Evolutionary conservation across 192 early-diverging fungal genomes (phyloP).

Genomic region (Powellomyces hirtus): DNA sequence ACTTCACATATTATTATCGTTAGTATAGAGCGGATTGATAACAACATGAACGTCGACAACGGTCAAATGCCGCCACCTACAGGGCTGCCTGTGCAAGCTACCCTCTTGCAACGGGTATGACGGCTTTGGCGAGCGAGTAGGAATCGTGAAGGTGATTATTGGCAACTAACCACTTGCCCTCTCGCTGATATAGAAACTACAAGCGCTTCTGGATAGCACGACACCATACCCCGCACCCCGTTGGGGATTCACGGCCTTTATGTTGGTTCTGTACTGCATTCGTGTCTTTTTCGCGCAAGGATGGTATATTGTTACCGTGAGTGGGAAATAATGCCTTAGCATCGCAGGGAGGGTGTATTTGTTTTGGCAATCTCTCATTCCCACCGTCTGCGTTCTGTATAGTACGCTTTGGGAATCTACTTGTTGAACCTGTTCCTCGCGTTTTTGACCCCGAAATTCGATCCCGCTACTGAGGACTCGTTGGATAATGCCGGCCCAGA

Average conservation of each 20-base stretch:
- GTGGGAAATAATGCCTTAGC: too few species aligned
- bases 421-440: slow-evolving; percentile 92
- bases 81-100: slow-evolving; percentile 17
- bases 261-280: slow-evolving; percentile 67
- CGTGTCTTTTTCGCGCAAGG: slow-evolving; percentile 81
- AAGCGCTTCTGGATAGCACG: slow-evolving; percentile 75
- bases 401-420: slow-evolving; percentile 92
- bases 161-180: not conserved
- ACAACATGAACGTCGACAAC: too few species aligned
- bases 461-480: slow-evolving; percentile 73
- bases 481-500: slow-evolving; percentile 63
- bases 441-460: slow-evolving; percentile 95
- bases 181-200: slow-evolving; percentile 58
- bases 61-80: slow-evolving; percentile 20
- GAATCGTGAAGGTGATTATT: not conserved
- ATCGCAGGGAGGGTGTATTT: too few species aligned
- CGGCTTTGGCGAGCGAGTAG: not conserved
- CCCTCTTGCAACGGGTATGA: slow-evolving; percentile 15
- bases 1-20: too few species aligned
- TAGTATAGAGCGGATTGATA: too few species aligned
- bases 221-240: slow-evolving; percentile 75
- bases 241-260: slow-evolving; percentile 67
- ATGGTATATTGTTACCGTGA: slow-evolving; percentile 91
- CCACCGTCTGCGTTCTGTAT: not conserved
- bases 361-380: too few species aligned